Evolutionary conservation across 129 eudicot species (phyloP).

Genomic region (Ambrosia artemisiifolia): DNA sequence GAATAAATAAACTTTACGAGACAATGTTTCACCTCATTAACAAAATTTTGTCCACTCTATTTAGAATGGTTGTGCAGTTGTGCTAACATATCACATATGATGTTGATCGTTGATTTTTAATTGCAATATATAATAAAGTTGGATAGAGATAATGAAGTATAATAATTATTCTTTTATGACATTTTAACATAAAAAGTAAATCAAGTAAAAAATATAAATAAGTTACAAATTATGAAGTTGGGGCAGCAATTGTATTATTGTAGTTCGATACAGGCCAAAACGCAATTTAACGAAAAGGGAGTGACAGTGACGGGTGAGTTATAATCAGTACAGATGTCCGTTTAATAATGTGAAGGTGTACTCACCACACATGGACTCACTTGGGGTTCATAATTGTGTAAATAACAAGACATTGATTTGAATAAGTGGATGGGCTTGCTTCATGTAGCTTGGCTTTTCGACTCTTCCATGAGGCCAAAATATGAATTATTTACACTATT

Average conservation of each 20-base stretch:
- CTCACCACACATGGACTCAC: not conserved
- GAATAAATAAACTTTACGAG: too few species aligned
- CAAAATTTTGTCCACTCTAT: too few species aligned
- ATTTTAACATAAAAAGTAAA: too few species aligned
- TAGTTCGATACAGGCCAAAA: not conserved
- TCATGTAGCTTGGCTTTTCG: conserved; percentile 11
- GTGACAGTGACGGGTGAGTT: conserved; percentile 13
- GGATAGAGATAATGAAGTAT: too few species aligned
- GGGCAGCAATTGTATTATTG: not conserved
- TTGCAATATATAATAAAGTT: too few species aligned
- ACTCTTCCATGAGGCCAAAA: not conserved
- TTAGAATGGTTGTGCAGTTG: too few species aligned
- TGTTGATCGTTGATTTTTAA: too few species aligned
- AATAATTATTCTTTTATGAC: too few species aligned
- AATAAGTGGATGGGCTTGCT: not conserved
- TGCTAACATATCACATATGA: too few species aligned
- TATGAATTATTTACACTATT: too few species aligned
- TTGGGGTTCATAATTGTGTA: not conserved
- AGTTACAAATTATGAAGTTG: not conserved
- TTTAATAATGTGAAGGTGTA: conserved; percentile 5
- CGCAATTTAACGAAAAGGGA: not conserved
- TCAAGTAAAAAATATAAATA: too few species aligned
- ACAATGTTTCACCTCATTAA: too few species aligned
- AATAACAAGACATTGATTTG: not conserved
- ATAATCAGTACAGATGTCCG: conserved; percentile 20